Conservation (phyloP, 1,284 basidiomycete genomes). For the Boletus mariae region DNA sequence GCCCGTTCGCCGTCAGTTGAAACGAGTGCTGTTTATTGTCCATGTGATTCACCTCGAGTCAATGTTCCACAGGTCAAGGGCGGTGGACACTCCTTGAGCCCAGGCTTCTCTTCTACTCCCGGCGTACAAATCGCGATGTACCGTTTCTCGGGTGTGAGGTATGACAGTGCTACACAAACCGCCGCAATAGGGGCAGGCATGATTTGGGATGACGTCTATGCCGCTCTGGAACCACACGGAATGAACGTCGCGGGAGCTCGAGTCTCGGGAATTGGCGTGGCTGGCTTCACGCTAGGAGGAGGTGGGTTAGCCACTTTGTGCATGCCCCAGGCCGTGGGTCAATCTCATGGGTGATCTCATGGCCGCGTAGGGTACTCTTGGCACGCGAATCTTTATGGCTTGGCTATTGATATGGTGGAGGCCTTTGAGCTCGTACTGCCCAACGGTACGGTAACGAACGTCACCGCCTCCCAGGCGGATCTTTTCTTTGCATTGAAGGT, state of each 20-base stretch:
- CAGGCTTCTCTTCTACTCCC: slow-evolving; percentile 35
- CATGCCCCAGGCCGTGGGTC: neutral
- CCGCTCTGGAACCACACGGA: slow-evolving; percentile 41
- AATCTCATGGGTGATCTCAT: slow-evolving; percentile 8
- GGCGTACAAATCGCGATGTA: slow-evolving; percentile 26
- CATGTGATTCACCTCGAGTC: slow-evolving; percentile 3
- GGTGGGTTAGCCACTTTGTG: slow-evolving; percentile 15
- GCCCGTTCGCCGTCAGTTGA: slow-evolving; percentile 38
- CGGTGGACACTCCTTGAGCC: slow-evolving; percentile 43
- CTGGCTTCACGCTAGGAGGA: slow-evolving; percentile 36
- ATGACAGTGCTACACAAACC: slow-evolving; percentile 38
- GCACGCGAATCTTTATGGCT: slow-evolving; percentile 48
- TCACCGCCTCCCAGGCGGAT: slow-evolving; percentile 39
- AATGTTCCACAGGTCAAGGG: slow-evolving; percentile 42
- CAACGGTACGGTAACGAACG: slow-evolving; percentile 39
- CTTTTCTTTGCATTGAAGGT: slow-evolving; percentile 50
- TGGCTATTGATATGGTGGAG: slow-evolving; percentile 48
- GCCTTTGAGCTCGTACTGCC: slow-evolving; percentile 51
- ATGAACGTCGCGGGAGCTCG: slow-evolving; percentile 45
- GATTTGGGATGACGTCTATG: slow-evolving; percentile 43
- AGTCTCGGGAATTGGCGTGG: slow-evolving; percentile 46
- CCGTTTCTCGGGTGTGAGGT: slow-evolving; percentile 16
- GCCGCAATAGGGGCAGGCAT: slow-evolving; percentile 32
- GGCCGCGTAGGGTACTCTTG: slow-evolving; percentile 48
- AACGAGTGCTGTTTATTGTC: neutral